Evolutionary conservation across 176 grass and related monocot species (phyloP).

Genomic region (Themeda triandra): DNA sequence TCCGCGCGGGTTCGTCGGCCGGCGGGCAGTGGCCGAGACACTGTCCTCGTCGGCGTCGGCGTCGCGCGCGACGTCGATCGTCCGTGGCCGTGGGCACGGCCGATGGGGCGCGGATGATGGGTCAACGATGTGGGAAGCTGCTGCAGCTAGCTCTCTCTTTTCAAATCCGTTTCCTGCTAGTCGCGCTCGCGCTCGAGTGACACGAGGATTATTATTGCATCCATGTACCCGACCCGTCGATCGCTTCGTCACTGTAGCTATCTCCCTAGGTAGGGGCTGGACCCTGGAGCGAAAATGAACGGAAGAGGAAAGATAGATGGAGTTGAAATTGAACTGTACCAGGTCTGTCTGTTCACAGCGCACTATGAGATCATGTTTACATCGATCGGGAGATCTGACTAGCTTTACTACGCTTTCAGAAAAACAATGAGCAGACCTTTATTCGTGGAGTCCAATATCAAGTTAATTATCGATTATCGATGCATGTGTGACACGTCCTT

Average conservation of each 20-base stretch:
- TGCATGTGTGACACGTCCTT: too few species aligned
- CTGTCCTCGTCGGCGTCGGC: background rate
- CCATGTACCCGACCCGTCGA: background rate
- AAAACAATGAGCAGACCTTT: background rate
- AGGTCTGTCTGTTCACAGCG: background rate
- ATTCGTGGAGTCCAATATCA: too few species aligned
- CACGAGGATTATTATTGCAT: background rate
- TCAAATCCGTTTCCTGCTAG: background rate
- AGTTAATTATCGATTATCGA: too few species aligned
- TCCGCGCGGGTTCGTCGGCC: background rate
- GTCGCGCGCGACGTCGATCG: background rate
- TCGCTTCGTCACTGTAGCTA: background rate
- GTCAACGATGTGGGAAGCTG: background rate
- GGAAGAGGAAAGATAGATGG: background rate
- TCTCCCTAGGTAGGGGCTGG: background rate
- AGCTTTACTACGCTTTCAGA: too few species aligned
- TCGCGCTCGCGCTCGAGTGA: background rate
- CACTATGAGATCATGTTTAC: background rate
- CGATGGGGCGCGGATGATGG: background rate
- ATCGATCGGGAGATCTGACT: too few species aligned
- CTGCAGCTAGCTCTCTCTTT: too few species aligned
- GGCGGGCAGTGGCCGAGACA: background rate
- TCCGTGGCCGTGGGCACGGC: background rate
- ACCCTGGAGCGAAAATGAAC: background rate
- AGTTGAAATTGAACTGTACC: constrained; percentile 2